Conservation (phyloP, 1,139 yeast genomes). For the Candida anutae region DNA sequence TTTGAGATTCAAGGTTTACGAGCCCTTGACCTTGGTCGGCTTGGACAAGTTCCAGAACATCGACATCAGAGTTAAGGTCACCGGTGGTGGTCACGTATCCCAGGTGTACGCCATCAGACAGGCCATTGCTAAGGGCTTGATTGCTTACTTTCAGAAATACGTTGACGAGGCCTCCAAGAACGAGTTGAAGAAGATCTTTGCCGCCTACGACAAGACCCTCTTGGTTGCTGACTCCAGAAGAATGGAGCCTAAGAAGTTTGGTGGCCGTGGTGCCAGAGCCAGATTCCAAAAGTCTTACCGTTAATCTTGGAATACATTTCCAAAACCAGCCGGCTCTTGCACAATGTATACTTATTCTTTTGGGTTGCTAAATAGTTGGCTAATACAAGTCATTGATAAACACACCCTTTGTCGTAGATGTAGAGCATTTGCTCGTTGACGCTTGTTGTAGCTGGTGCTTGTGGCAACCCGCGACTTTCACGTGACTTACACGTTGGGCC, state of each 20-base stretch:
- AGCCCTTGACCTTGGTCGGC: slow-evolving; percentile 97
- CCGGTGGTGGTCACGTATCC: slow-evolving; percentile 99
- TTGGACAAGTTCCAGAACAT: slow-evolving; percentile 97
- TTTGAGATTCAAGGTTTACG: slow-evolving; percentile 99
- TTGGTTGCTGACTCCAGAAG: slow-evolving; percentile 99
- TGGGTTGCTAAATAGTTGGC: too few species aligned
- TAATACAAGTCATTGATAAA: too few species aligned
- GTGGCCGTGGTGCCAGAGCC: slow-evolving; percentile 99
- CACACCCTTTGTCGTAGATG: too few species aligned
- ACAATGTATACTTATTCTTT: too few species aligned
- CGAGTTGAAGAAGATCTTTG: slow-evolving; percentile 97
- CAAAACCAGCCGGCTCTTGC: too few species aligned
- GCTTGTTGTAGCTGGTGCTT: too few species aligned
- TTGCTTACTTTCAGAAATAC: slow-evolving; percentile 98
- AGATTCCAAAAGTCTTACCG: slow-evolving; percentile 99
- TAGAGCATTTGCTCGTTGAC: too few species aligned
- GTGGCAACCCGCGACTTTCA: too few species aligned
- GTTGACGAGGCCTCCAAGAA: slow-evolving; percentile 99
- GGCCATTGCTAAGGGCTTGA: slow-evolving; percentile 99
- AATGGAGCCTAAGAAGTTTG: slow-evolving; percentile 99
- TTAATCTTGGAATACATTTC: too few species aligned
- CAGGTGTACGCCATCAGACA: slow-evolving; percentile 99
- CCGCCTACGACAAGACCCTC: slow-evolving; percentile 98
- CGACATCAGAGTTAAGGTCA: slow-evolving; percentile 97
- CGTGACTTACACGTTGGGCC: too few species aligned